Evolutionary conservation across 352 stramenopile species (phyloP).

Genomic region (Thalassiosira hispida): DNA sequence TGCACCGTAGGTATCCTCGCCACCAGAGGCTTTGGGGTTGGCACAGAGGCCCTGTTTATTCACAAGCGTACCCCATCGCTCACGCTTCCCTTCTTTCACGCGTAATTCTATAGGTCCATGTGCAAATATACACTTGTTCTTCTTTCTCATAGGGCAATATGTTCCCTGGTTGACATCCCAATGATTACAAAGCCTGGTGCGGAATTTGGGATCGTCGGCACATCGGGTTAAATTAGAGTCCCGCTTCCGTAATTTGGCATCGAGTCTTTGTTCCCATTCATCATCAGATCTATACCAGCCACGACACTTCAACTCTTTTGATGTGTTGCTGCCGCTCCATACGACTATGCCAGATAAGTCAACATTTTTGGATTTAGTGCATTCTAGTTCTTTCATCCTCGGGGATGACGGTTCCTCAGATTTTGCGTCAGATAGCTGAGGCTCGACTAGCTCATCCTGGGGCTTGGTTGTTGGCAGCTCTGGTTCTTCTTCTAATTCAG

Average conservation of each 20-base stretch:
- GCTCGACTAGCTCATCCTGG: neutral
- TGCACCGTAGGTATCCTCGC: constrained; percentile 82
- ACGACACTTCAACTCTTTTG: constrained; percentile 72
- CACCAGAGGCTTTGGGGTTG: constrained; percentile 78
- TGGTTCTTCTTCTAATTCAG: constrained; percentile 18
- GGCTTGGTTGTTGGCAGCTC: neutral
- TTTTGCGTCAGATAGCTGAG: constrained; percentile 3
- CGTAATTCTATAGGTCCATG: constrained; percentile 86
- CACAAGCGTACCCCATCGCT: constrained; percentile 85
- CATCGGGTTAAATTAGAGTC: constrained; percentile 77
- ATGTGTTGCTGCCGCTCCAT: constrained; percentile 74
- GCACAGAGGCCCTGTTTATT: constrained; percentile 78
- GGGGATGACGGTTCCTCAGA: neutral
- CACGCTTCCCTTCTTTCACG: constrained; percentile 85
- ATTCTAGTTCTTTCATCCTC: constrained; percentile 19
- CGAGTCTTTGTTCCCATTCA: constrained; percentile 74
- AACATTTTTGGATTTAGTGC: neutral
- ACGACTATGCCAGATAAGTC: constrained; percentile 64
- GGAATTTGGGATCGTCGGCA: constrained; percentile 85
- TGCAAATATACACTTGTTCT: constrained; percentile 88
- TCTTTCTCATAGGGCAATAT: constrained; percentile 84
- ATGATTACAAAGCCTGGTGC: constrained; percentile 87
- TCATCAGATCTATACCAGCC: constrained; percentile 81
- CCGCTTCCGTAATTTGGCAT: constrained; percentile 68
- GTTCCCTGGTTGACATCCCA: constrained; percentile 83